Evolutionary conservation across 192 early-diverging fungal genomes (phyloP).

Genomic region (Rhizophagus prolifer): DNA sequence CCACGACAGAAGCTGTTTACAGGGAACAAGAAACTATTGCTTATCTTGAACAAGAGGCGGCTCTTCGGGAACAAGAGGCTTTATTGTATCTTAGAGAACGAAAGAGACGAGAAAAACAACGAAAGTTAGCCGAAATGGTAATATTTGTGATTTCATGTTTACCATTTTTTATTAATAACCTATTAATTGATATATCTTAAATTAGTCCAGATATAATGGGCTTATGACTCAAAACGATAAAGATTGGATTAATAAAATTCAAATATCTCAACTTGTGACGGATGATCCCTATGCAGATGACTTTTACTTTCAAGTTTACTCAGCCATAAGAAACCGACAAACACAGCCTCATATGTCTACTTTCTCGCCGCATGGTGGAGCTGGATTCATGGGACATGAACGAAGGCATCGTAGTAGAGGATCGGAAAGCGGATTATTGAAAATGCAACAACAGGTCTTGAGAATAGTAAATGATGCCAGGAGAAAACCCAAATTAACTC

Average conservation of each 20-base stretch:
- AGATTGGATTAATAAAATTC: conserved; percentile 91
- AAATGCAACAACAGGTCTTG: conserved; percentile 95
- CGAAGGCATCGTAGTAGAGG: conserved; percentile 44
- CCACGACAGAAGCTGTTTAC: conserved; percentile 31
- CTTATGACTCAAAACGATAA: conserved; percentile 95
- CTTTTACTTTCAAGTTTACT: conserved; percentile 95
- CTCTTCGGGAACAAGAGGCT: conserved; percentile 35
- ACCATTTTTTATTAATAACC: not conserved
- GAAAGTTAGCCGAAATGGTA: conserved; percentile 31
- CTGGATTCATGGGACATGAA: conserved; percentile 40
- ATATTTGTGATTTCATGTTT: not conserved
- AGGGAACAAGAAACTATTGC: not conserved
- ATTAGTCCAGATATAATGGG: conserved; percentile 77
- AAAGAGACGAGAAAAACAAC: conserved; percentile 38
- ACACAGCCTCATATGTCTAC: conserved; percentile 34
- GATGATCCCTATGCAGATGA: conserved; percentile 93
- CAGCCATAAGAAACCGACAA: conserved; percentile 62
- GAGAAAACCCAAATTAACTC: conserved; percentile 80
- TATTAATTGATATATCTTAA: not conserved
- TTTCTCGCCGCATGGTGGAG: conserved; percentile 24
- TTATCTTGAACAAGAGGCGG: conserved; percentile 27
- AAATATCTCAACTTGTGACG: conserved; percentile 90
- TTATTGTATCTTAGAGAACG: conserved; percentile 37
- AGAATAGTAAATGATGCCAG: conserved; percentile 93
- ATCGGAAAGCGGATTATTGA: conserved; percentile 55